Base-by-base conservation (phyloP, 768 basidiomycete species). In the Paxillus involutus region DNA sequence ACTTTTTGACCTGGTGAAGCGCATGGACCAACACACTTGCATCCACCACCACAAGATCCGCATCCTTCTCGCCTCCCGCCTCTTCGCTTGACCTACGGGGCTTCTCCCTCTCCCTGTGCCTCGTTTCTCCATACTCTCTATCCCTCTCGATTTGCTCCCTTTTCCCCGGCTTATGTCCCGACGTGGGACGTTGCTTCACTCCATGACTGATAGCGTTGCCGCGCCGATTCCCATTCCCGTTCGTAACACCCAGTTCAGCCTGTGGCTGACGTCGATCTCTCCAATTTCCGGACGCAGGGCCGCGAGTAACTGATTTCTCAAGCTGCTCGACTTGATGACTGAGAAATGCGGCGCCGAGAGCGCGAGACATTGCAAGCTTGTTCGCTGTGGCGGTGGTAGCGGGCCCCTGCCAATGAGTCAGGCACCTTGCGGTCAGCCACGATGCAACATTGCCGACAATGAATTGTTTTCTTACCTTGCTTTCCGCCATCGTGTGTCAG, bases 241-340 rank as follows among this genome's bases (percentile, higher is more conserved):
- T 58, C 3, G 56, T 30, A 16, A 43, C 39, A 10, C 39, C 57
- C 19, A 36, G 14, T 55, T 68, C 64, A 24, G 61, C 47, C 29
- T 54, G 59, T 32, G 53, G 51, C 19, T 69, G 74, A 68, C 65
- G 75, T 64, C 66, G 76, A 52, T 81, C 82, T 57, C 86, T 75
- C 86, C 86, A 87, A 58, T 84, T 86, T 0, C 79, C 80, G 2
- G 80, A 78, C 8, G 77, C 73, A 16, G 79, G 73, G 7, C 78
- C 80, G 33, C 74, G 75, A 4, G 77, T 73, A 17, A 91, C 86
- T 0, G 85, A 77, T 70, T 88, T 87, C 74, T 94, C 91, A 50
- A 94, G 84, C 64, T 92, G 88, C 61, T 92, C 89, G 42, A 94
- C 91, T 63, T 94, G 90, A 61, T 94, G 91, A 58, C 80, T 88